These are phyloP conservation scores for Penicillium sp. DNA, from an alignment of 2,329 filamentous ascomycete species.

Conservation along the genomic window DNA sequence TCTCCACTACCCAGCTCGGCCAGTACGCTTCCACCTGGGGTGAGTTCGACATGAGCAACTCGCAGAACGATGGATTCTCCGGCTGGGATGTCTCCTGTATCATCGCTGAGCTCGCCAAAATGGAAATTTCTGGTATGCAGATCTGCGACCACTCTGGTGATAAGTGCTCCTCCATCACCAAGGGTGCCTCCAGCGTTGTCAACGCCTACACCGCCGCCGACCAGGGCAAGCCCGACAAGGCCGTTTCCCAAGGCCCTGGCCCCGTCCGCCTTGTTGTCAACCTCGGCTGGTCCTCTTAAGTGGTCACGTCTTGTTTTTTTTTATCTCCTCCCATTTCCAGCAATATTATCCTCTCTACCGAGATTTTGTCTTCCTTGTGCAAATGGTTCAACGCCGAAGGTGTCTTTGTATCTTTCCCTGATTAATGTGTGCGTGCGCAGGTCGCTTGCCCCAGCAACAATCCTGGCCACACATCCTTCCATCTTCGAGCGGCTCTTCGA, in stretches of 20 bases:
- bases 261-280: conserved; percentile 33
- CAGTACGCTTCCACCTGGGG: conserved; percentile 42
- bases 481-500: conserved; percentile 7
- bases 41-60: conserved; percentile 40
- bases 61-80: conserved; percentile 32
- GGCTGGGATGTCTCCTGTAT: conserved; percentile 45
- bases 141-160: conserved; percentile 31
- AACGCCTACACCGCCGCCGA: conserved; percentile 36
- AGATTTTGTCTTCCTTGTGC: conserved; percentile 16
- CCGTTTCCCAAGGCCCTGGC: conserved; percentile 25
- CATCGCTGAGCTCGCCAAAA: conserved; percentile 28
- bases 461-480: conserved; percentile 7
- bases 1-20: conserved; percentile 31
- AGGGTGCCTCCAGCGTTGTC: conserved; percentile 18
- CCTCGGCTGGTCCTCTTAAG: conserved; percentile 30
- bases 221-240: conserved; percentile 30
- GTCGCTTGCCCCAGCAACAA: conserved; percentile 3
- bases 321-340: conserved; percentile 8
- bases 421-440: conserved; percentile 12
- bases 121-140: conserved; percentile 37
- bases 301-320: not conserved
- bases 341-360: conserved; percentile 6
- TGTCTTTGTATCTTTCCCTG: conserved; percentile 3
- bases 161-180: conserved; percentile 34
- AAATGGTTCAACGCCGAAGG: conserved; percentile 13